phyloP scores from a whole-genome alignment of 768 basidiomycete genomes.

The Calvatia gigantea region DNA sequence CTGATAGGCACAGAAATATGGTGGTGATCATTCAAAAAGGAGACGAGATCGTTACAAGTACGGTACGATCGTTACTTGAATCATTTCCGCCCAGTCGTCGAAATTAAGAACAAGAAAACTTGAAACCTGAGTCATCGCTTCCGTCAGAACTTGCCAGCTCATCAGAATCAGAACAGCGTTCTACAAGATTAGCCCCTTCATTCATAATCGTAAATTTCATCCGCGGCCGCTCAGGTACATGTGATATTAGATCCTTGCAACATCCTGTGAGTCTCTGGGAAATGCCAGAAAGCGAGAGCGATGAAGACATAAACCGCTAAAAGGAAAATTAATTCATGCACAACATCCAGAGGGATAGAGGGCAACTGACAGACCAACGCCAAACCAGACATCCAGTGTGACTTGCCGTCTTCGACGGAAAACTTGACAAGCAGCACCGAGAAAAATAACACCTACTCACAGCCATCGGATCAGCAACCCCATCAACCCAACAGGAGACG shows the following conservation, averaged over 20 bases:
- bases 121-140: background rate
- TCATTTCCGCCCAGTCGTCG: background rate
- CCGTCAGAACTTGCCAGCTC: background rate
- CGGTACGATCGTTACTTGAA: background rate
- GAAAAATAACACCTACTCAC: slow-evolving; percentile 30
- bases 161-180: background rate
- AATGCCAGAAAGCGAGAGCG: slow-evolving; percentile 37
- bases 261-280: slow-evolving; percentile 31
- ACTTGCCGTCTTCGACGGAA: slow-evolving; percentile 43
- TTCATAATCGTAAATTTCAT: background rate
- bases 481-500: background rate
- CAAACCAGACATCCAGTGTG: slow-evolving; percentile 44
- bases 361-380: slow-evolving; percentile 31
- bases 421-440: slow-evolving; percentile 41
- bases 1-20: too few relatives aligned
- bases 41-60: background rate
- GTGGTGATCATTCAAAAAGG: too few relatives aligned
- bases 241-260: slow-evolving; percentile 30
- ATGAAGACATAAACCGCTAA: slow-evolving; percentile 33
- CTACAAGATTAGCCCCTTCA: background rate
- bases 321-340: background rate
- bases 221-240: slow-evolving; percentile 18
- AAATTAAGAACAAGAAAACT: background rate
- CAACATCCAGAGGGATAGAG: background rate
- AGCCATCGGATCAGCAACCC: background rate